phyloP scores from a whole-genome alignment of 306 rosid species.

The apple (Malus domestica) region DNA sequence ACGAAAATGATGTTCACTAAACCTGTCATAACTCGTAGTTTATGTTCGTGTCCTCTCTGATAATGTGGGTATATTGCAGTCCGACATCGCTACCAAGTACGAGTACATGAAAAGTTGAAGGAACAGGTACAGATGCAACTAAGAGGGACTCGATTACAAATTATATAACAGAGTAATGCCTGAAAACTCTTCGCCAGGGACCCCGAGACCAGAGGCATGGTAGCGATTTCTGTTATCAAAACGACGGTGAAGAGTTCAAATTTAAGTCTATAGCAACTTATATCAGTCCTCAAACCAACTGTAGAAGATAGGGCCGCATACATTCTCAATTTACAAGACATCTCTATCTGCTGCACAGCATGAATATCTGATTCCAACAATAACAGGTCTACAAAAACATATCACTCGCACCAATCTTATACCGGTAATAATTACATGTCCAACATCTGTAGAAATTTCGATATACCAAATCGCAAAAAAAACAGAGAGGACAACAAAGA shows the following conservation, averaged over 20 bases:
- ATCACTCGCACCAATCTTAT: background rate
- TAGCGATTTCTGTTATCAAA: too few relatives aligned
- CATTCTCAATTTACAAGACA: background rate
- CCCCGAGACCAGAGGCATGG: too few relatives aligned
- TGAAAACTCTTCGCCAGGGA: too few relatives aligned
- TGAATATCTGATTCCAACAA: background rate
- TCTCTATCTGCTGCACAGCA: background rate
- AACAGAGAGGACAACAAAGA: background rate
- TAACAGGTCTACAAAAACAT: background rate
- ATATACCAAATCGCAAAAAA: background rate
- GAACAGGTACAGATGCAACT: too few relatives aligned
- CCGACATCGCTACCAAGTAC: too few relatives aligned
- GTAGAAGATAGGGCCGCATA: background rate
- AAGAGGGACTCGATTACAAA: too few relatives aligned
- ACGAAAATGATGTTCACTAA: too few relatives aligned
- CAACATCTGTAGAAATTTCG: background rate
- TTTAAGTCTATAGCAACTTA: background rate
- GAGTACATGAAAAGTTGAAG: too few relatives aligned
- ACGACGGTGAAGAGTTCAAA: background rate
- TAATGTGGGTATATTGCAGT: background rate
- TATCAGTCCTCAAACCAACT: background rate
- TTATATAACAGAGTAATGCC: too few relatives aligned
- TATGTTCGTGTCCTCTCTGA: background rate
- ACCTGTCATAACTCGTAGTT: too few relatives aligned
- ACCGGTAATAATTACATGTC: background rate